A percentile compares a stretch with the other conserved stretches of the same genome.
phyloP scores from a whole-genome alignment of 2,329 filamentous ascomycete species.

The Aspergillus phoenicis region DNA sequence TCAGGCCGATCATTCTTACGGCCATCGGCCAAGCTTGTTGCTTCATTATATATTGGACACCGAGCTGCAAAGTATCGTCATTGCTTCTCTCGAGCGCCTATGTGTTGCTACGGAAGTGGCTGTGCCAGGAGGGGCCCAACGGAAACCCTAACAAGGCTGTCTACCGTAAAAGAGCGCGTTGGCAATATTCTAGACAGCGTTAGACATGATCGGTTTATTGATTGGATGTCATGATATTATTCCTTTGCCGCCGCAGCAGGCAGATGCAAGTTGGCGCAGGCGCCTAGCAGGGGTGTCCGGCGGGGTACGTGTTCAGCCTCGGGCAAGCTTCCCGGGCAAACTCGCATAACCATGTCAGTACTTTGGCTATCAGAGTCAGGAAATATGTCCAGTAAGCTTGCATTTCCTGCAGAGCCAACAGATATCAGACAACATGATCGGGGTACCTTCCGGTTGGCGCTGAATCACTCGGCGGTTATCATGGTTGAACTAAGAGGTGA shows the following conservation, averaged over 20 bases:
- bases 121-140: not conserved
- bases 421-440: no score
- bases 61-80: not conserved
- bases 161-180: rapidly evolving
- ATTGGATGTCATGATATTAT: not conserved
- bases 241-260: not conserved
- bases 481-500: no score
- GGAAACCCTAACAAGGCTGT: not conserved
- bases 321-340: not conserved
- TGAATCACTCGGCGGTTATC: no score
- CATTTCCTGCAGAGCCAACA: no score
- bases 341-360: no score
- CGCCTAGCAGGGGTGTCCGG: not conserved
- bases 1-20: no score
- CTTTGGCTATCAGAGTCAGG: no score
- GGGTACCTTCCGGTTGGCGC: no score
- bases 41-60: no score
- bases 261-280: not conserved
- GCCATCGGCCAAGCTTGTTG: no score
- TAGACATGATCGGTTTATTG: not conserved
- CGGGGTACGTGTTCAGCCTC: not conserved
- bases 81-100: not conserved
- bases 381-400: no score
- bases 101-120: not conserved
- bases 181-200: no score